Conservation (phyloP, 176 grass and related monocot species). For the Carex littledalei region DNA sequence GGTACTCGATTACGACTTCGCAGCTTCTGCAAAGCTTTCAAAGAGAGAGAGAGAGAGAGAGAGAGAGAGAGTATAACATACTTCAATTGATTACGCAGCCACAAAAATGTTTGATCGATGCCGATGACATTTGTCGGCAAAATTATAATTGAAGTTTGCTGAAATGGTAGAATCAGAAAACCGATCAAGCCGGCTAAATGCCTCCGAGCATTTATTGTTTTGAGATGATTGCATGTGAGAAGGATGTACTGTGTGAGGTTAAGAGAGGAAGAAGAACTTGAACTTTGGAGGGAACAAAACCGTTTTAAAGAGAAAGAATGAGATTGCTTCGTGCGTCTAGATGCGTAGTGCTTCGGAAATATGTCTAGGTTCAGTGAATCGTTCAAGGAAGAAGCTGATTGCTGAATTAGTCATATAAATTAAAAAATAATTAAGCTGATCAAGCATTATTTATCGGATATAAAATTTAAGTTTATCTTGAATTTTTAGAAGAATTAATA, state of each 20-base stretch:
- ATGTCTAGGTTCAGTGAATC: conserved; percentile 26
- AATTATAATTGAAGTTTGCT: not conserved
- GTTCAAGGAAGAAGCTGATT: not conserved
- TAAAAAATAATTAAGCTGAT: no score
- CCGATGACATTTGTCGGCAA: not conserved
- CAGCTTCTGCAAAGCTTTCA: no score
- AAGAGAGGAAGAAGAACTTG: not conserved
- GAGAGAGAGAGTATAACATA: not conserved
- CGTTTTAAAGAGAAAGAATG: not conserved
- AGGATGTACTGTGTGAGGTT: not conserved
- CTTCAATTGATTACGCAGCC: not conserved
- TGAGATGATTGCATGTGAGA: not conserved
- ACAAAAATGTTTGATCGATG: not conserved
- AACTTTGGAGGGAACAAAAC: not conserved
- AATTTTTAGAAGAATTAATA: no score
- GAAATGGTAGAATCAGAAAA: not conserved
- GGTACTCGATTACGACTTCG: no score
- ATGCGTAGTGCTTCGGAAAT: not conserved
- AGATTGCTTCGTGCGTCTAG: conserved; percentile 6
- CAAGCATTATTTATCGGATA: no score
- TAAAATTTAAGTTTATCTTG: no score
- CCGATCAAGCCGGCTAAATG: not conserved
- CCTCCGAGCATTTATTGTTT: not conserved
- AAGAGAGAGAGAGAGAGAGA: no score
- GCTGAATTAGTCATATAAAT: not conserved